Percentiles rank a stretch among this genome's conserved stretches.
Evolutionary conservation across 257 asterid genomes (phyloP).

Genomic region (Solanum pimpinellifolium): DNA sequence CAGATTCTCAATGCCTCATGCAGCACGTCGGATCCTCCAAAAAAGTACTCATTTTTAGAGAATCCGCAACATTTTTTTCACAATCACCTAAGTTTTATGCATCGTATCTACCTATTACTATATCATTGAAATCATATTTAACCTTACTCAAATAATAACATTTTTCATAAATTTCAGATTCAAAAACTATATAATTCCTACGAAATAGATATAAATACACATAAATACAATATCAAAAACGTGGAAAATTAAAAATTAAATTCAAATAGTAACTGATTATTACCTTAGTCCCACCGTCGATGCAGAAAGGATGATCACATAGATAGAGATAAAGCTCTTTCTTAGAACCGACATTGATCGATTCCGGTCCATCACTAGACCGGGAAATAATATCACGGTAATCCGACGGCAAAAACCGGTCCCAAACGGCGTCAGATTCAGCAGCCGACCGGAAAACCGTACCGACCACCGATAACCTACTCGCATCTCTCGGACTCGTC

Average conservation of each 20-base stretch:
- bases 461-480: constrained; percentile 47
- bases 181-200: neutral
- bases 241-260: neutral
- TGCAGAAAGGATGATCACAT: constrained; percentile 41
- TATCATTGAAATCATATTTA: neutral
- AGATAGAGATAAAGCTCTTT: constrained; percentile 55
- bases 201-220: neutral
- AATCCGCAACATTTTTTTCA: neutral
- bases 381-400: constrained; percentile 38
- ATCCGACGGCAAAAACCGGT: constrained; percentile 63
- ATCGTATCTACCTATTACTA: too few relatives aligned
- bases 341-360: constrained; percentile 21
- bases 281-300: constrained; percentile 64
- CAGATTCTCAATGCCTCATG: neutral
- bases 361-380: constrained; percentile 18
- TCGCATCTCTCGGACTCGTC: constrained; percentile 63
- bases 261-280: neutral
- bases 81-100: neutral
- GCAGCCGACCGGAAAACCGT: constrained; percentile 55
- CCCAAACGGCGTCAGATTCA: constrained; percentile 68
- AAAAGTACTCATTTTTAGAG: neutral
- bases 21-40: neutral
- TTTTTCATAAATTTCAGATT: neutral
- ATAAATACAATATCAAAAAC: too few relatives aligned
- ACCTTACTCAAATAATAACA: too few relatives aligned